These are phyloP conservation scores for Saccharomycopsis babjevae DNA, from an alignment of 805 yeast species.

Conservation along the genomic window DNA sequence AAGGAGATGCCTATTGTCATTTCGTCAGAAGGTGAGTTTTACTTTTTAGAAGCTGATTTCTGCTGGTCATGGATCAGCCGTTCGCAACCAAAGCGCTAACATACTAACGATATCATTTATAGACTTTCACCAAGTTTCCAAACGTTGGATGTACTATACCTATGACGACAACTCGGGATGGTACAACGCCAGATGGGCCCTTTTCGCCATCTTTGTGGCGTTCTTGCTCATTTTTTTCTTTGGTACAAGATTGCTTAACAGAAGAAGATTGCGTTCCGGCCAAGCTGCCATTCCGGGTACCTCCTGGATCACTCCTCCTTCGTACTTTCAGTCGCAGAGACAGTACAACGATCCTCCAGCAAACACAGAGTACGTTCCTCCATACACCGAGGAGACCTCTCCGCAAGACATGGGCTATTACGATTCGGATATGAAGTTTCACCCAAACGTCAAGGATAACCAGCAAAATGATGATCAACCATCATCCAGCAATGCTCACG, in stretches of 20 bases:
- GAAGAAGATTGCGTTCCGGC: constrained; percentile 34
- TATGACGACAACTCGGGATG: constrained; percentile 17
- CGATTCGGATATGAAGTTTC: constrained; percentile 48
- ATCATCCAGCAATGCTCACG: background rate
- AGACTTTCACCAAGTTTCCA: background rate
- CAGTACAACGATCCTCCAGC: constrained; percentile 38
- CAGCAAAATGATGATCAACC: constrained; percentile 1
- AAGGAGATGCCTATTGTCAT: too few relatives aligned
- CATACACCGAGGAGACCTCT: constrained; percentile 55
- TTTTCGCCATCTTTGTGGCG: constrained; percentile 50
- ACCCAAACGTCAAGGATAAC: constrained; percentile 19
- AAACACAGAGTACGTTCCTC: constrained; percentile 51
- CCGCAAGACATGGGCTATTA: constrained; percentile 73
- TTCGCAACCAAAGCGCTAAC: background rate
- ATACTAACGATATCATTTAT: background rate
- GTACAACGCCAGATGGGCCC: constrained; percentile 48
- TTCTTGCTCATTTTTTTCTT: constrained; percentile 36
- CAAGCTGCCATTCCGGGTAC: constrained; percentile 62
- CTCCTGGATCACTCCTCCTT: constrained; percentile 82
- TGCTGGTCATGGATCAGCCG: too few relatives aligned
- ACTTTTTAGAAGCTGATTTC: too few relatives aligned
- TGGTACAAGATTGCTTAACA: constrained; percentile 46
- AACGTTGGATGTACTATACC: background rate
- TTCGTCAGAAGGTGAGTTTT: too few relatives aligned
- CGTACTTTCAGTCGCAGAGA: constrained; percentile 55